These are phyloP conservation scores for Lineolata rhizophorae DNA, from an alignment of 495 filamentous ascomycete species.

Conservation along the genomic window DNA sequence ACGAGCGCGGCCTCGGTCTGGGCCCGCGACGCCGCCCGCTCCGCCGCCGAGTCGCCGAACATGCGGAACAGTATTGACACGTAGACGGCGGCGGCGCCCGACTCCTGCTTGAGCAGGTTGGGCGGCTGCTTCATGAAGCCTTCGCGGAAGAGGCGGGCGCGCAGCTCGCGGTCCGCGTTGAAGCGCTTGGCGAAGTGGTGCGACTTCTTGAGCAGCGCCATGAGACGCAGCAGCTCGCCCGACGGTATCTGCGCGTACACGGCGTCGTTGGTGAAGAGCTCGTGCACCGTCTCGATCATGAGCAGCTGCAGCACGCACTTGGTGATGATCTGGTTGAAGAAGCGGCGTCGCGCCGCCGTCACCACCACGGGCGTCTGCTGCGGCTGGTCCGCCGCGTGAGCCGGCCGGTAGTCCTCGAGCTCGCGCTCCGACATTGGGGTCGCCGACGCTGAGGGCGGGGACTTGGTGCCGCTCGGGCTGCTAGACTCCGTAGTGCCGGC, in stretches of 20 bases:
- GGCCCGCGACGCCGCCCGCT: slow-evolving; percentile 50
- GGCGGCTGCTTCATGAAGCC: slow-evolving; percentile 99
- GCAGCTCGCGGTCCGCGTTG: slow-evolving; percentile 88
- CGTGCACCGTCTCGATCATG: slow-evolving; percentile 98
- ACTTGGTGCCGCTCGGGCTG: slow-evolving; percentile 7
- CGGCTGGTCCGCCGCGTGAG: slow-evolving; percentile 34
- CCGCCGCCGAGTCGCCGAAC: slow-evolving; percentile 75
- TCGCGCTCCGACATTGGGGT: slow-evolving; percentile 18
- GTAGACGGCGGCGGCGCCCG: slow-evolving; percentile 77
- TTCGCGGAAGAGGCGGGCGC: slow-evolving; percentile 85
- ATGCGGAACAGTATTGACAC: slow-evolving; percentile 86
- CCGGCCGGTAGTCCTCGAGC: slow-evolving; percentile 74
- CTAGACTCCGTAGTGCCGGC: not conserved
- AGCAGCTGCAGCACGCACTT: slow-evolving; percentile 91
- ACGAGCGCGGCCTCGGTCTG: slow-evolving; percentile 83
- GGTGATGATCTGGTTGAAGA: slow-evolving; percentile 99
- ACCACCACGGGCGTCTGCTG: slow-evolving; percentile 80
- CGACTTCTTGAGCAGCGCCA: slow-evolving; percentile 81
- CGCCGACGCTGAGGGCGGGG: slow-evolving; percentile 2
- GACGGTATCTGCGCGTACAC: slow-evolving; percentile 90
- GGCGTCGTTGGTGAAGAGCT: slow-evolving; percentile 90
- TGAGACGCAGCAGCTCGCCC: slow-evolving; percentile 66
- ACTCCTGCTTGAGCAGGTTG: slow-evolving; percentile 96
- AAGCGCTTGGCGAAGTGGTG: slow-evolving; percentile 93
- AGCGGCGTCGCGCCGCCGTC: slow-evolving; percentile 76